Evolutionary conservation across 345 rosid species (phyloP).

Genomic region (Carallia brachiata): DNA sequence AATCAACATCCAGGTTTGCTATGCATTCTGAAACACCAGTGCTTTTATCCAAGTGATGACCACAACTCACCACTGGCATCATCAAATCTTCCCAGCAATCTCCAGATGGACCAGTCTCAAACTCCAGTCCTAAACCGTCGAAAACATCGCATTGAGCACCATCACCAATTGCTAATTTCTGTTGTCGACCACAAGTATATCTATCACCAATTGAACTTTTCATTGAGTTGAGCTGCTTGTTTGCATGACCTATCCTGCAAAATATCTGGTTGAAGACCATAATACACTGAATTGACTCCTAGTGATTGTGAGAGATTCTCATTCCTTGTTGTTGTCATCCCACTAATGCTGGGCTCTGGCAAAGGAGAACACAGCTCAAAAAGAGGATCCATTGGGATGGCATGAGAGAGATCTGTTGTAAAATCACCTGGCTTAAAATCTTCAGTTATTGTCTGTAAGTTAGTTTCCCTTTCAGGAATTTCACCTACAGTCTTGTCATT

Average conservation of each 20-base stretch:
- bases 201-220: constrained; percentile 20
- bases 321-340: constrained; percentile 14
- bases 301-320: constrained; percentile 23
- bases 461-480: constrained; percentile 27
- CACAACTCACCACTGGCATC: constrained; percentile 21
- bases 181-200: constrained; percentile 5
- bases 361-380: constrained; percentile 51
- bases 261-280: constrained; percentile 21
- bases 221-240: constrained; percentile 8
- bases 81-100: constrained; percentile 31
- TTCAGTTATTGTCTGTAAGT: constrained; percentile 27
- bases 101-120: constrained; percentile 21
- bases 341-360: constrained; percentile 29
- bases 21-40: constrained; percentile 31
- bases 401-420: constrained; percentile 42
- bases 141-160: constrained; percentile 44
- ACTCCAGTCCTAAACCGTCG: constrained; percentile 38
- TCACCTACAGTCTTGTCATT: constrained; percentile 8
- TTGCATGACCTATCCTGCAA: constrained; percentile 20
- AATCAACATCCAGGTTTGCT: constrained; percentile 29
- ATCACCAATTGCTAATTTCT: constrained; percentile 27
- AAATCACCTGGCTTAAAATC: constrained; percentile 41
- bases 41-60: constrained; percentile 2
- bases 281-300: constrained; percentile 23
- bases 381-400: constrained; percentile 44